A percentile compares a stretch with the other conserved stretches of the same genome.
These are phyloP conservation scores for Tephrocybe sp. DNA, from an alignment of 768 basidiomycete genomes.

Conservation along the genomic window DNA sequence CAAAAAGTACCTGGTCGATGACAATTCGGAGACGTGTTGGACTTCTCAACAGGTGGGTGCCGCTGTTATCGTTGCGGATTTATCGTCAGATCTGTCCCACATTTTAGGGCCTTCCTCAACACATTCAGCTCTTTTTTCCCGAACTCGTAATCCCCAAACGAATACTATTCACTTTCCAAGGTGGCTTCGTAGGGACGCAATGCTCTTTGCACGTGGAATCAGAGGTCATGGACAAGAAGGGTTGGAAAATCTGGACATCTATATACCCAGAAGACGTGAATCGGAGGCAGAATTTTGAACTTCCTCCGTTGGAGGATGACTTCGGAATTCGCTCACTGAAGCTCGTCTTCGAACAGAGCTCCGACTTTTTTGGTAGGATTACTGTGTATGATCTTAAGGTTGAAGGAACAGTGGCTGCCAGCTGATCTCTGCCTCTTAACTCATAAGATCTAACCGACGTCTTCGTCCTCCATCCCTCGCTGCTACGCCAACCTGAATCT, in stretches of 20 bases:
- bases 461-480: no score
- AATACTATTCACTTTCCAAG: conserved; percentile 75
- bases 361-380: conserved; percentile 12
- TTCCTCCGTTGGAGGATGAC: conserved; percentile 30
- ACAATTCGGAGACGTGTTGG: conserved; percentile 81
- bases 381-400: conserved; percentile 17
- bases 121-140: conserved; percentile 63
- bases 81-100: background rate
- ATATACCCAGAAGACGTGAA: conserved; percentile 85
- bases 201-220: conserved; percentile 49
- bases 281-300: conserved; percentile 64
- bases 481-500: no score
- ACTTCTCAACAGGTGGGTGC: conserved; percentile 69
- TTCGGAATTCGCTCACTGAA: conserved; percentile 49
- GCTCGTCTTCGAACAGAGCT: conserved; percentile 49
- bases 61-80: background rate
- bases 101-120: conserved; percentile 75
- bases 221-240: conserved; percentile 23
- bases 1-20: conserved; percentile 71
- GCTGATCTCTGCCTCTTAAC: background rate
- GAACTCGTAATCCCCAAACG: conserved; percentile 53
- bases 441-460: no score
- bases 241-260: conserved; percentile 52
- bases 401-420: conserved; percentile 8
- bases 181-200: conserved; percentile 77